Conservation (phyloP, 2,329 filamentous ascomycete genomes). For the Aspergillus sp. region DNA sequence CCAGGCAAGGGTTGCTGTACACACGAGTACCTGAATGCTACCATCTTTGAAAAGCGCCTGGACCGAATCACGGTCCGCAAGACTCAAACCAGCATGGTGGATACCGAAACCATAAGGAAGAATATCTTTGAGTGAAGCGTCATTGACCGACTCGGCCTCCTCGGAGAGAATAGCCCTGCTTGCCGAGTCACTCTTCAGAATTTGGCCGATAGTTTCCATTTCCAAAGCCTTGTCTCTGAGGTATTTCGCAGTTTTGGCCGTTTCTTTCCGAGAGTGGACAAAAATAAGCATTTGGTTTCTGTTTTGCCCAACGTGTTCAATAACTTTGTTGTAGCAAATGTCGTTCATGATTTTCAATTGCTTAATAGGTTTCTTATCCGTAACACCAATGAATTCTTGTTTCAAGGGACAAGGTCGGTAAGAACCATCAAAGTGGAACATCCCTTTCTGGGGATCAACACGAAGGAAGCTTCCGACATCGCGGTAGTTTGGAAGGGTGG, state of each 20-base stretch:
- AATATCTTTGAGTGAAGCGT: conserved; percentile 87
- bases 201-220: conserved; percentile 93
- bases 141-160: conserved; percentile 77
- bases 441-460: conserved; percentile 77
- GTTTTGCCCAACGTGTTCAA: conserved; percentile 91
- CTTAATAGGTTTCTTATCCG: conserved; percentile 97
- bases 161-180: conserved; percentile 85
- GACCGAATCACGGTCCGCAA: conserved; percentile 90
- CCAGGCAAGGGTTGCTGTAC: conserved; percentile 97
- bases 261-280: conserved; percentile 97
- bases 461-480: conserved; percentile 95
- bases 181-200: conserved; percentile 87
- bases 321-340: conserved; percentile 94
- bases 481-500: conserved; percentile 92
- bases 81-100: conserved; percentile 95
- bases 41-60: conserved; percentile 93
- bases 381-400: conserved; percentile 96
- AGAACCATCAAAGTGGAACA: conserved; percentile 95
- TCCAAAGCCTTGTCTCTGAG: conserved; percentile 97
- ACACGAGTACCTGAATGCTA: conserved; percentile 90
- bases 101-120: conserved; percentile 97
- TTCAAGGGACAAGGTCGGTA: conserved; percentile 91
- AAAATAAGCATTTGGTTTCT: conserved; percentile 99
- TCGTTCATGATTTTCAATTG: conserved; percentile 99
- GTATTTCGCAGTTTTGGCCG: conserved; percentile 93